Evolutionary conservation across 805 yeast genomes (phyloP).

Genomic region (Zygotorulaspora sp.): DNA sequence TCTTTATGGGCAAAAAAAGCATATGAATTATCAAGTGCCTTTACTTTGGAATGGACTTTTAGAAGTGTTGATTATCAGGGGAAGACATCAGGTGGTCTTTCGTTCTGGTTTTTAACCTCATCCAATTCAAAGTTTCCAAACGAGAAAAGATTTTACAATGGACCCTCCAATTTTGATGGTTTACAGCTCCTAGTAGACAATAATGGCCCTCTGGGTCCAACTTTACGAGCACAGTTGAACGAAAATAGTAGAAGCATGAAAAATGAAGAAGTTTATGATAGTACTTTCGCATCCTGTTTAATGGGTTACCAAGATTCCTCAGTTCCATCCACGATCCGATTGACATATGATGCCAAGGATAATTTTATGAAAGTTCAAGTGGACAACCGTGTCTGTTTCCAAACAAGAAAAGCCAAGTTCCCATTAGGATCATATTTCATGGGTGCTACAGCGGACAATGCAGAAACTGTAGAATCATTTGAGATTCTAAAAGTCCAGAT

Average conservation of each 20-base stretch:
- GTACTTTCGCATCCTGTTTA: constrained; percentile 52
- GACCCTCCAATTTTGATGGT: constrained; percentile 59
- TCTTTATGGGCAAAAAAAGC: constrained; percentile 43
- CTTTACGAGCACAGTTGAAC: constrained; percentile 53
- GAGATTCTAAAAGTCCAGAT: constrained; percentile 59
- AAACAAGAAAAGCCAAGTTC: constrained; percentile 51
- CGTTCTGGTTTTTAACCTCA: constrained; percentile 48
- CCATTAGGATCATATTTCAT: constrained; percentile 41
- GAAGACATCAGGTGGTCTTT: constrained; percentile 50
- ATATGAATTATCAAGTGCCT: constrained; percentile 35
- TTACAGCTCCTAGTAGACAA: constrained; percentile 56
- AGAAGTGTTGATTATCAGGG: constrained; percentile 56
- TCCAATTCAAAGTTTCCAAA: constrained; percentile 14
- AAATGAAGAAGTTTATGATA: constrained; percentile 26
- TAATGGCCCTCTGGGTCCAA: constrained; percentile 43
- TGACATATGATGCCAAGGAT: constrained; percentile 48
- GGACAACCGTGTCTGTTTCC: constrained; percentile 67
- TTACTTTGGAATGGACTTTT: constrained; percentile 59
- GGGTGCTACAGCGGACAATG: constrained; percentile 52
- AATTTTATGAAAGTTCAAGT: constrained; percentile 58
- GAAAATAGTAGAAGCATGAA: constrained; percentile 47
- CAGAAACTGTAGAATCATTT: constrained; percentile 49
- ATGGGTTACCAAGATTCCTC: constrained; percentile 59
- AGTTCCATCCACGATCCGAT: constrained; percentile 65
- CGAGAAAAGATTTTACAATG: constrained; percentile 44